Evolutionary conservation across 2,329 filamentous ascomycete species (phyloP), one percentile per base, ranked within the genome.

Genomic region (Fusarium marasasianum): DNA sequence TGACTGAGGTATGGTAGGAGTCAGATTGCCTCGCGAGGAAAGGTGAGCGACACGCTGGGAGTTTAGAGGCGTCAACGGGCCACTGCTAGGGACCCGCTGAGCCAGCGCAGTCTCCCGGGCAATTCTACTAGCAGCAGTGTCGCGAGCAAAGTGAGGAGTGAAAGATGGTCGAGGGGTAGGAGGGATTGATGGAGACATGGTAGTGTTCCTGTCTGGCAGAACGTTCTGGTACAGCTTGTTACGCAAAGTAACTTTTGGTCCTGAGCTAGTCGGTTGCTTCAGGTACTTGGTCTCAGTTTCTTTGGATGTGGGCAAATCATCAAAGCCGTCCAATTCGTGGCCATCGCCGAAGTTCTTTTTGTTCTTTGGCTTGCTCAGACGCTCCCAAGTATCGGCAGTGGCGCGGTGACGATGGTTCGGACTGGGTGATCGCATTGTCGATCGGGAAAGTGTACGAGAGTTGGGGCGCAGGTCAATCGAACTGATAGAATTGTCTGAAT

Each of bases 231-330:
- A 87, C 14, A 89, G 79, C 77, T 87, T 90, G 78, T 86, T 90
- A 62, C 90, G 86, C 40, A 90, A 79, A 45, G 86, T 84, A 41
- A 90, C 88, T 82, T 92, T 94, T 33, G 92, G 90, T 50, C 92
- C 91, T 61, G 89, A 88, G 53, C 89, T 90, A 44, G 92, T 86
- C 7, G 96, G 95, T 77, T 93, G 91, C 81, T 95, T 97, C 71
- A 95, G 87, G 79, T 91, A 99, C 77, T 91, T 93, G 71, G 91
- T 94, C 83, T 99, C 96, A 20, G 91, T 89, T 69, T 92, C 90
- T 18, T 89, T 91, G 22, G 95, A 98, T 0, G 95, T 98, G 4
- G 96, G 96, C 63, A 99, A 85, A 82, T 99, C 96, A 80, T 99
- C 96, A 80, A 99, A 98, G 6, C 89, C 91, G 76, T 98, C 96